Base-by-base conservation (phyloP, 495 filamentous ascomycete genomes). In the Sabuloglossum arenarium region DNA sequence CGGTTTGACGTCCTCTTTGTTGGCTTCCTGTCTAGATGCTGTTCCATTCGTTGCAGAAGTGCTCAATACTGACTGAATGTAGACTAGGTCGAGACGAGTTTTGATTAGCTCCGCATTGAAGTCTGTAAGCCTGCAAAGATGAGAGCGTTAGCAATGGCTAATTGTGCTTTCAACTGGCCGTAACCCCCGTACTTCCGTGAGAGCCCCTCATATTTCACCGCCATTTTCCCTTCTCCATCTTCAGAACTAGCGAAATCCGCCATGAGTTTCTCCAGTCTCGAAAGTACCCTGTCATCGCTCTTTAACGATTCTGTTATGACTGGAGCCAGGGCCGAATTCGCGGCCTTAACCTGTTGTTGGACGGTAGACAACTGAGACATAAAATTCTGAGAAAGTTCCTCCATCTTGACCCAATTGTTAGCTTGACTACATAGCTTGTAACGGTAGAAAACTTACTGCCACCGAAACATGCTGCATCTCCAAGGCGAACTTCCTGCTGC, bases 391-490 rank as follows among this genome's bases (percentile, higher is more conserved):
- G 32, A 12, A 25, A 56, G 54, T 23, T 56, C 54, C 11, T 56
- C 54, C n/a, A 11, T 45, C 54, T 56, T 6, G n/a, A 24, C n/a
- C n/a, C 4, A 5, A 37, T 16, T 25, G 37, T 54, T 23, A 54
- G 49, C 19, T 21, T 12, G 21, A 12, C 29, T 16, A 23, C 5
- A 3, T 16, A 24, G 37, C 39, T 16, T 39, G 10, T 14, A 23
- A 28, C 10, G 4, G 16, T 23, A 11, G 16, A 24, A 27, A 55
- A 49, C 37, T 56, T 49, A 56, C 54, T 24, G 54, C 43, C 3
- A 56, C 23, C 21, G 16, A 14, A 25, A 56, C 54, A 49, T 56
- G 54, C 30, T 56, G 37, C 16, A 11, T 56, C 29, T 56, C 54
- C 28, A 56, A 11, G 9, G 54, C 54, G 10, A 47, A 43, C 19